phyloP scores from a whole-genome alignment of 2,329 filamentous ascomycete species.

The Trichoderma atroviride region DNA sequence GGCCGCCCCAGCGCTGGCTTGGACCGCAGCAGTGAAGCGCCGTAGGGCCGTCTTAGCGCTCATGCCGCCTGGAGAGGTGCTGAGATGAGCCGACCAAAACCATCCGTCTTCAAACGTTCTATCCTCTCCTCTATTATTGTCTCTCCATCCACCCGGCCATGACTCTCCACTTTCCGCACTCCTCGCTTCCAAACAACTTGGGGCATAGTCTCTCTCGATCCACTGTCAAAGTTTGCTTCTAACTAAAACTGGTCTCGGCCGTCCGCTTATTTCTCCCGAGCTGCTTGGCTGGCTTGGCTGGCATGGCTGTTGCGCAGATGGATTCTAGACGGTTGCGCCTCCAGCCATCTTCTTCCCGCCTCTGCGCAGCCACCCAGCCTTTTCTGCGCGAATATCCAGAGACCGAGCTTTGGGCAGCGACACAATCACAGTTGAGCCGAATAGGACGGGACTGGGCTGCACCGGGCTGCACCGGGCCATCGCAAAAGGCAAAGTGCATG shows the following conservation, averaged over 20 bases:
- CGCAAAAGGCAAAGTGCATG: not conserved
- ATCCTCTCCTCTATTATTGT: not conserved
- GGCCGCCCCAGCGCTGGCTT: not conserved
- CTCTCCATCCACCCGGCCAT: not conserved
- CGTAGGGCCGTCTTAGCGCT: not conserved
- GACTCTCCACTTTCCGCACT: not conserved
- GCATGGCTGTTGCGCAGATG: not conserved
- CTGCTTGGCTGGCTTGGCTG: not conserved
- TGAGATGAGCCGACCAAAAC: not conserved
- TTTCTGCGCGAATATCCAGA: not conserved
- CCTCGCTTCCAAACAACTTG: not conserved
- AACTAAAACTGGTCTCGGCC: not conserved
- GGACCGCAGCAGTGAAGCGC: not conserved
- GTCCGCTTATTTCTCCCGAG: not conserved
- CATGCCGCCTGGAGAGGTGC: not conserved
- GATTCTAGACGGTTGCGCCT: not conserved
- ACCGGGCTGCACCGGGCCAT: not conserved
- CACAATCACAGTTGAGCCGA: not conserved
- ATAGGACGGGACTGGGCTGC: not conserved
- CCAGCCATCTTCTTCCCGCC: not conserved
- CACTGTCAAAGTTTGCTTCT: not conserved
- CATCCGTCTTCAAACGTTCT: too few relatives aligned
- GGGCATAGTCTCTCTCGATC: not conserved
- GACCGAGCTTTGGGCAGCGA: conserved; percentile 4
- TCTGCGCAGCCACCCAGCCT: not conserved